A percentile compares a stretch with the other conserved stretches of the same genome.
Conservation (phyloP, 371 early-diverging fungal species). For the Entomophthora muscae region DNA sequence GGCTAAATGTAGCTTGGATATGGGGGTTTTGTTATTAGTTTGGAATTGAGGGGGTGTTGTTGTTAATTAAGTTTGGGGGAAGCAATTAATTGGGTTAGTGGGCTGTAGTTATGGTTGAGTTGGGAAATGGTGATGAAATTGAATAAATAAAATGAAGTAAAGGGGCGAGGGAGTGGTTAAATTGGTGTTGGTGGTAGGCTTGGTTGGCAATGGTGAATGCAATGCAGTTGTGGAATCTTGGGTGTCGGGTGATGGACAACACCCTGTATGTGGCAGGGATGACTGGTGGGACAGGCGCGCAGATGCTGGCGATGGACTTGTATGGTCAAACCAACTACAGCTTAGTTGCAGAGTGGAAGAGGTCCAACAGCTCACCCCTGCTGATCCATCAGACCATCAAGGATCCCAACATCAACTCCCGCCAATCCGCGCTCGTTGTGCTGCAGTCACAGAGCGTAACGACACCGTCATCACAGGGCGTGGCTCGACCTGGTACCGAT, state of each 20-base stretch:
- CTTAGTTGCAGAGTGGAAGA: neutral
- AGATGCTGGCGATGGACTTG: neutral
- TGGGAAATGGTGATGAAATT: no score
- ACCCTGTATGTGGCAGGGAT: neutral
- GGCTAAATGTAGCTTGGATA: no score
- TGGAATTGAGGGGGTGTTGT: no score
- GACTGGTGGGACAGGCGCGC: neutral
- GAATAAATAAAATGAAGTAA: no score
- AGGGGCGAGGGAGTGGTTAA: no score
- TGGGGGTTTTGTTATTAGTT: no score
- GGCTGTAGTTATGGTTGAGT: no score
- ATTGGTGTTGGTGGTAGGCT: no score
- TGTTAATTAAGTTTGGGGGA: no score
- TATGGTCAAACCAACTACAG: neutral
- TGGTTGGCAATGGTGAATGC: no score
- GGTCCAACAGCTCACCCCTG: neutral
- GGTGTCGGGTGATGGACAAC: neutral
- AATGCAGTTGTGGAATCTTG: no score
- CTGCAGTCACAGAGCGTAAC: neutral
- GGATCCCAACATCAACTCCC: neutral
- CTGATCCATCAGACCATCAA: neutral
- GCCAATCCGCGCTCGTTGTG: neutral
- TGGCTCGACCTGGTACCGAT: neutral
- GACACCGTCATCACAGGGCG: neutral
- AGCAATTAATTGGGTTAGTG: no score